Evolutionary conservation across 805 yeast genomes (phyloP).

Genomic region (Wickerhamiella qilinensis): DNA sequence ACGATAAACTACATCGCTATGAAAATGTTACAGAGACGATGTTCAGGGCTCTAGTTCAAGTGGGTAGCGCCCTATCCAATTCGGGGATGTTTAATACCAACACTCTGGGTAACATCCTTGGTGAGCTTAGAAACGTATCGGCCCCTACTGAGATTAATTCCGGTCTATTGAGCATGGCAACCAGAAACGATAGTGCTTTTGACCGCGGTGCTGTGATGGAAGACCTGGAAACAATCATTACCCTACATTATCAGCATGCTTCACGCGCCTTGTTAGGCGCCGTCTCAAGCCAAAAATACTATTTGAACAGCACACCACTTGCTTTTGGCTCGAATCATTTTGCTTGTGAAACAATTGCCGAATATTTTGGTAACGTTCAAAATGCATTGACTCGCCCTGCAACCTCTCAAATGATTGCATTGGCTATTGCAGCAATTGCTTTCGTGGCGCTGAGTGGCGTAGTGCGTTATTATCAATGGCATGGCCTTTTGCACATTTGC

Average conservation of each 20-base stretch:
- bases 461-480: neutral
- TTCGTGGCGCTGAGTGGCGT: neutral
- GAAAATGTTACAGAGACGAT: constrained; percentile 2
- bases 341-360: too few relatives aligned
- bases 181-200: too few relatives aligned
- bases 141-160: neutral
- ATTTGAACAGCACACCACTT: too few relatives aligned
- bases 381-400: neutral
- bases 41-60: neutral
- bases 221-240: too few relatives aligned
- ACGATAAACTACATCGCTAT: constrained; percentile 2
- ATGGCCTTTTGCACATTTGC: neutral
- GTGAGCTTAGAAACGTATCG: neutral
- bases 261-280: too few relatives aligned
- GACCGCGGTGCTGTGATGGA: neutral
- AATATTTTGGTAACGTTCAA: too few relatives aligned
- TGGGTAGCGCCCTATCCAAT: neutral
- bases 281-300: too few relatives aligned
- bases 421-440: neutral
- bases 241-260: too few relatives aligned
- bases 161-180: neutral
- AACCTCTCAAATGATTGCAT: neutral
- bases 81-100: neutral
- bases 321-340: too few relatives aligned
- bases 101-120: neutral